Conservation (phyloP, 176 grass and related monocot genomes). For the Puccinellia tenuiflora region DNA sequence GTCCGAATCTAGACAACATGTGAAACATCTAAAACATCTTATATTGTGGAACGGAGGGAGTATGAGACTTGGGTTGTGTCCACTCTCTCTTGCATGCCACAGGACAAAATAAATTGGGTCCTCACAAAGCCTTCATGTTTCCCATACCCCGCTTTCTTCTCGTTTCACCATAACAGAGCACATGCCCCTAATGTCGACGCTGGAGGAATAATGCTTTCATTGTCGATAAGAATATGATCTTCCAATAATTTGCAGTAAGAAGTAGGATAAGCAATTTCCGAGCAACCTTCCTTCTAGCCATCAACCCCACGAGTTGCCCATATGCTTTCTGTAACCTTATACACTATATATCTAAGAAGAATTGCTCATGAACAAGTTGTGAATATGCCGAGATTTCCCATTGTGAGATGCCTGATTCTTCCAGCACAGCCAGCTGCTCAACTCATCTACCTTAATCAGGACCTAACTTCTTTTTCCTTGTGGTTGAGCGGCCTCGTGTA, state of each 20-base stretch:
- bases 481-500: neutral
- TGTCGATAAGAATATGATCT: slow-evolving; percentile 37
- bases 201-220: slow-evolving; percentile 28
- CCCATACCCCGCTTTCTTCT: neutral
- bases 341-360: neutral
- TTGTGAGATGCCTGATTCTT: slow-evolving; percentile 12
- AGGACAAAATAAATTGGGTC: neutral
- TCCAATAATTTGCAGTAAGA: slow-evolving; percentile 35
- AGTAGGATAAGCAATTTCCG: slow-evolving; percentile 13
- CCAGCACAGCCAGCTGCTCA: neutral
- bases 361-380: slow-evolving; percentile 24
- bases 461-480: neutral
- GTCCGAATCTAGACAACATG: too few species aligned
- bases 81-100: slow-evolving; percentile 1
- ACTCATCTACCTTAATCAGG: slow-evolving; percentile 8
- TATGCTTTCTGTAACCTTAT: slow-evolving; percentile 2
- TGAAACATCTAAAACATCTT: too few species aligned
- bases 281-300: neutral
- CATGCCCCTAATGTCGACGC: slow-evolving; percentile 13
- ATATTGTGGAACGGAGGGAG: too few species aligned
- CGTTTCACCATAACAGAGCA: slow-evolving; percentile 3
- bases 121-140: slow-evolving; percentile 13
- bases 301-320: neutral
- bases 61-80: neutral
- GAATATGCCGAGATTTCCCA: neutral